Percentiles rank a stretch among this genome's conserved stretches.
Conservation (phyloP, 2,329 filamentous ascomycete species). For the Talaromyces amestolkiae region DNA sequence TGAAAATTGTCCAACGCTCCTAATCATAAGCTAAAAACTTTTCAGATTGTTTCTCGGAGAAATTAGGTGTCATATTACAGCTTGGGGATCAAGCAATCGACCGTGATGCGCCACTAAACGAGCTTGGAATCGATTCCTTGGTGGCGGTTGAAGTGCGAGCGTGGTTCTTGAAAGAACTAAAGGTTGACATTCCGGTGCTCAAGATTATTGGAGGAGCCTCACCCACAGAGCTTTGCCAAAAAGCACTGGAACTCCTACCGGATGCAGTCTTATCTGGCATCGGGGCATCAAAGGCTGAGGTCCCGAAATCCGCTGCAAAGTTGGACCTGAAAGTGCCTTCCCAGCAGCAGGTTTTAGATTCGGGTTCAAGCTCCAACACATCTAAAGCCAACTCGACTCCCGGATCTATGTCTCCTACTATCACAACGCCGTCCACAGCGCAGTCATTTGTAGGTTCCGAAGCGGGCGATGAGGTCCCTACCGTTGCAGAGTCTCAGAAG, state of each 20-base stretch:
- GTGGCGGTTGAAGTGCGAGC: conserved; percentile 2
- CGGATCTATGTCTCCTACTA: conserved; percentile 23
- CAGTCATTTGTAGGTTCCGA: conserved; percentile 5
- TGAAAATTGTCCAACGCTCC: background rate
- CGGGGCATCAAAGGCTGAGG: background rate
- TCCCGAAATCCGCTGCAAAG: background rate
- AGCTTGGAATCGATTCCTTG: conserved; percentile 25
- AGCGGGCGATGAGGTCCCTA: background rate
- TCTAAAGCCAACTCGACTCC: background rate
- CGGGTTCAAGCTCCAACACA: background rate
- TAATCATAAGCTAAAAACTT: background rate
- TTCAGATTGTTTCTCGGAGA: background rate
- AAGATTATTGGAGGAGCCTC: conserved; percentile 42
- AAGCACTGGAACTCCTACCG: background rate
- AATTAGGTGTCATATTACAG: background rate
- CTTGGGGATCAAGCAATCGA: background rate
- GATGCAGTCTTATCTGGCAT: background rate
- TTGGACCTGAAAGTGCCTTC: background rate
- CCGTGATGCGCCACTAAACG: background rate
- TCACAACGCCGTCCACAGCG: conserved; percentile 20
- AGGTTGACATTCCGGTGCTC: conserved; percentile 47
- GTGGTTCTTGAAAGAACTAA: conserved; percentile 49
- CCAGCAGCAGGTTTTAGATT: background rate
- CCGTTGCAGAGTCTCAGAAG: background rate
- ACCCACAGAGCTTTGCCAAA: background rate